These are phyloP conservation scores for Alternaria postmessia DNA, from an alignment of 2,329 filamentous ascomycete genomes.

Conservation along the genomic window DNA sequence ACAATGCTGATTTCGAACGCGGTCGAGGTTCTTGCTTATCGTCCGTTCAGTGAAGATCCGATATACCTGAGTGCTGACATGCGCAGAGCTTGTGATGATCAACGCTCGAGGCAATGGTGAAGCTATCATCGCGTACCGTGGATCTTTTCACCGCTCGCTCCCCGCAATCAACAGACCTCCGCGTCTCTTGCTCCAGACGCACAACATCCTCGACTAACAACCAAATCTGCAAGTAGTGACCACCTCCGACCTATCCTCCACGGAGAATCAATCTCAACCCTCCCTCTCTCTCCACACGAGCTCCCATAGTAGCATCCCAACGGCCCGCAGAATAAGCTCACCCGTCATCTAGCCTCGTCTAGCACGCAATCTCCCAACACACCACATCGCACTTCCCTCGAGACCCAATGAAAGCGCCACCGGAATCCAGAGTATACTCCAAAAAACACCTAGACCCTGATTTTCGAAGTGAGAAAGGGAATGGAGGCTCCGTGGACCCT, in stretches of 20 bases:
- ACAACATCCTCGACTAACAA: background rate
- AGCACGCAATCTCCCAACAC: conserved; percentile 20
- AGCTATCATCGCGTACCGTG: background rate
- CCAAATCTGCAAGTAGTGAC: background rate
- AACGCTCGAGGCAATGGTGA: background rate
- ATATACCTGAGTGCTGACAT: background rate
- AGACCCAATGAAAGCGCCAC: conserved; percentile 2
- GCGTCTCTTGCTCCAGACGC: conserved; percentile 1
- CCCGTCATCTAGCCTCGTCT: conserved; percentile 11
- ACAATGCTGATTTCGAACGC: background rate
- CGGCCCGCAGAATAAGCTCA: conserved; percentile 26
- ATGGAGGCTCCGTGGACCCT: conserved; percentile 12
- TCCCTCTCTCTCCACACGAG: conserved; percentile 1
- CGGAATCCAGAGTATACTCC: conserved; percentile 11
- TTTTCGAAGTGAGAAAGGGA: background rate
- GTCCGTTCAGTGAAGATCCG: background rate
- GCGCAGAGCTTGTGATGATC: background rate
- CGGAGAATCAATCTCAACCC: conserved; percentile 7
- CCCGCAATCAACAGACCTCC: background rate
- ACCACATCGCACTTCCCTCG: background rate
- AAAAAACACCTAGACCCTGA: conserved; percentile 1
- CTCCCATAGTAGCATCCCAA: conserved; percentile 11
- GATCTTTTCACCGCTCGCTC: conserved; percentile 2
- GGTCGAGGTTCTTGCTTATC: background rate
- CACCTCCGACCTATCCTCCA: conserved; percentile 1